Conservation (phyloP, 176 grass and related monocot genomes). For the Oryza officinalis region DNA sequence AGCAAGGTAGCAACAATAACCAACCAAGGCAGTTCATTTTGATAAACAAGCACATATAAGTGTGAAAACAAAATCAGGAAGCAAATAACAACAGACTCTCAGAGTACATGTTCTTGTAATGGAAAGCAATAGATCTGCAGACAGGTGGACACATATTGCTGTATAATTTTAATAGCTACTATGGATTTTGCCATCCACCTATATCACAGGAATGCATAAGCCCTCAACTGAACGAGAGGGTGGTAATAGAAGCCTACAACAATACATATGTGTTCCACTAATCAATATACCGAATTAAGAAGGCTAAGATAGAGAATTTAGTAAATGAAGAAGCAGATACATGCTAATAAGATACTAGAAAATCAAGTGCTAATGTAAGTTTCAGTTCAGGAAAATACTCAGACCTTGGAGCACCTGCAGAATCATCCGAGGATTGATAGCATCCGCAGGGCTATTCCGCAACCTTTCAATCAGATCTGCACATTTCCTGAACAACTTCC, state of each 20-base stretch:
- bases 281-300: not conserved
- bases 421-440: constrained; percentile 73
- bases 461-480: constrained; percentile 75
- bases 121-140: not conserved
- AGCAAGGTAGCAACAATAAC: not conserved
- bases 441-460: constrained; percentile 56
- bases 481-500: constrained; percentile 76
- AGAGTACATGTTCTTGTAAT: not conserved
- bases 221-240: not conserved
- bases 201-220: not conserved
- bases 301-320: not conserved
- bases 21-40: not conserved
- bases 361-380: not conserved
- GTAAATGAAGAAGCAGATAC: not conserved
- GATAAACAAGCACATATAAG: not conserved
- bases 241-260: not conserved
- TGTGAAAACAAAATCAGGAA: constrained; percentile 14
- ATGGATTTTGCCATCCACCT: not conserved
- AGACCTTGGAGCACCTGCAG: constrained; percentile 81
- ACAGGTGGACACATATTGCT: not conserved
- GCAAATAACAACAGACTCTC: not conserved
- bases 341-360: not conserved
- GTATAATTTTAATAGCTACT: constrained; percentile 1
- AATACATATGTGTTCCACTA: not conserved
- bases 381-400: not conserved